These are phyloP conservation scores for Aphanoascus verrucosus DNA, from an alignment of 2,329 filamentous ascomycete species.

Conservation along the genomic window DNA sequence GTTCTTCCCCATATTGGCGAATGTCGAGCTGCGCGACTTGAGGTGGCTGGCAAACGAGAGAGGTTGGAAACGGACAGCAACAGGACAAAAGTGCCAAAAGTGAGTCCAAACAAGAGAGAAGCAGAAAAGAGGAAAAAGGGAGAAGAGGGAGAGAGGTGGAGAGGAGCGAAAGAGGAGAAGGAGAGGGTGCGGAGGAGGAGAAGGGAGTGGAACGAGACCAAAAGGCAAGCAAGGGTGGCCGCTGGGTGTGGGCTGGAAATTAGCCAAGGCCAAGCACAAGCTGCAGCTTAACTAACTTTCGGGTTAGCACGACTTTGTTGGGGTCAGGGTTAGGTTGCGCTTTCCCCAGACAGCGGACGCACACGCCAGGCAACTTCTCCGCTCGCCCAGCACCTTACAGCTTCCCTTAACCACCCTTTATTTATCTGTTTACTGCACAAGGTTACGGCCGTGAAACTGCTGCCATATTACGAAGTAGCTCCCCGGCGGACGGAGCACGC, in stretches of 20 bases:
- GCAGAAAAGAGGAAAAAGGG: constrained; percentile 8
- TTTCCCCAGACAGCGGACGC: neutral
- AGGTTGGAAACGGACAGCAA: neutral
- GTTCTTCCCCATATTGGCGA: constrained; percentile 22
- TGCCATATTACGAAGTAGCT: too few relatives aligned
- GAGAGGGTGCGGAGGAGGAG: neutral
- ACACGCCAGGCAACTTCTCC: neutral
- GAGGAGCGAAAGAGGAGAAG: neutral
- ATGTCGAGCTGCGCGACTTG: neutral
- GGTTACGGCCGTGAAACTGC: too few relatives aligned
- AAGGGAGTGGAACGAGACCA: neutral
- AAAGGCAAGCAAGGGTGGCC: neutral
- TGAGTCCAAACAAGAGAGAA: constrained; percentile 4
- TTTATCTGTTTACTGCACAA: too few relatives aligned
- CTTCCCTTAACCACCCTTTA: neutral
- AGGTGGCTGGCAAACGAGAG: neutral
- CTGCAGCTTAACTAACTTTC: neutral
- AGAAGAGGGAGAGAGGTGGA: constrained; percentile 10
- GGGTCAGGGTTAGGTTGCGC: neutral
- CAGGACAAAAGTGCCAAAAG: constrained; percentile 9
- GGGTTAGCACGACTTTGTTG: neutral
- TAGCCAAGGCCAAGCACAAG: constrained; percentile 3
- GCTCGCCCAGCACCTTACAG: neutral
- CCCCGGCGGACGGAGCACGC: too few relatives aligned
- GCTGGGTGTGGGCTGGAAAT: neutral